These are phyloP conservation scores for Aspergillus nidulans DNA, from an alignment of 495 filamentous ascomycete genomes.

Conservation along the genomic window DNA sequence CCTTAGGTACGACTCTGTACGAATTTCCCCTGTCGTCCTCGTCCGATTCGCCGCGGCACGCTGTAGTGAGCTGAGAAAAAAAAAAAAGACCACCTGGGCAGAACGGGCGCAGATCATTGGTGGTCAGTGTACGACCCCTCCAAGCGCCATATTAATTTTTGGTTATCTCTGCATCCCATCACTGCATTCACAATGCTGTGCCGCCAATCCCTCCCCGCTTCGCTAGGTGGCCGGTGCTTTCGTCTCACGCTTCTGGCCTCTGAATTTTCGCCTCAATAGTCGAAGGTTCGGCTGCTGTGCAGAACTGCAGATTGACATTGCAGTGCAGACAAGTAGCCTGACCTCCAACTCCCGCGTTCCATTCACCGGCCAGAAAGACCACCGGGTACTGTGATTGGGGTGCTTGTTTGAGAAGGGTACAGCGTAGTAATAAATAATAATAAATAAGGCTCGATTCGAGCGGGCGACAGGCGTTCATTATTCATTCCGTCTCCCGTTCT, in stretches of 20 bases:
- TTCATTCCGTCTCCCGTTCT: not conserved
- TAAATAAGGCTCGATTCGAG: not conserved
- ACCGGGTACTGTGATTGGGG: not conserved
- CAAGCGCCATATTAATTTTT: not conserved
- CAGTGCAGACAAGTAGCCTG: not conserved
- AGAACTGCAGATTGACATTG: not conserved
- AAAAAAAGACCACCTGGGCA: conserved; percentile 1
- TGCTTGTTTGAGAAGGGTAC: too few relatives aligned
- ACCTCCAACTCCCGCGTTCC: not conserved
- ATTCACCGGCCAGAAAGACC: not conserved
- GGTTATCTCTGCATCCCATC: not conserved
- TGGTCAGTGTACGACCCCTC: not conserved
- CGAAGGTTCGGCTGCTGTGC: not conserved
- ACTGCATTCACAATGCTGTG: not conserved
- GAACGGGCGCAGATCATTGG: not conserved
- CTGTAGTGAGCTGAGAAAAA: not conserved
- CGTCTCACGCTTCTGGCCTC: not conserved
- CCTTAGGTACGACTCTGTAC: not conserved
- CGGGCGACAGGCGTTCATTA: too few relatives aligned
- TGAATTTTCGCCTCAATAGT: conserved; percentile 2
- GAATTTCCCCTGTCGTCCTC: not conserved
- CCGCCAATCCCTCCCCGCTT: not conserved
- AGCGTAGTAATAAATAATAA: too few relatives aligned
- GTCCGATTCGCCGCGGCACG: not conserved
- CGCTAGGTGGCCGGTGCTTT: not conserved